Conservation (phyloP, 2,329 filamentous ascomycete genomes). For the Colletotrichum phormii region DNA sequence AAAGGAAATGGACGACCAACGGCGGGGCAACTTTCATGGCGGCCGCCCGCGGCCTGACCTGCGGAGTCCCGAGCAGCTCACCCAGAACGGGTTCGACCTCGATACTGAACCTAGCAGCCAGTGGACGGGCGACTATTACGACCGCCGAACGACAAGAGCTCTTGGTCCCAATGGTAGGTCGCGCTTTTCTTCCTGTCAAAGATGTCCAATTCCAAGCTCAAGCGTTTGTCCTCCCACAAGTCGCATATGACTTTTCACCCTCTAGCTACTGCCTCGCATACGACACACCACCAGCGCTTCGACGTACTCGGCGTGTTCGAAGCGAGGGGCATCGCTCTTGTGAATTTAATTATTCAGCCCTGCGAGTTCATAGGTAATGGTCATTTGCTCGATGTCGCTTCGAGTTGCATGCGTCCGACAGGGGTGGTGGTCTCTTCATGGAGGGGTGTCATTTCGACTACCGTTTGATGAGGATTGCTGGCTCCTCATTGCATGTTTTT, state of each 20-base stretch:
- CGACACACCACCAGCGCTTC: no score
- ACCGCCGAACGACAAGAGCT: constrained; percentile 27
- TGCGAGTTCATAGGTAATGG: not conserved
- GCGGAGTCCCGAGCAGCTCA: constrained; percentile 16
- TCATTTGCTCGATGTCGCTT: not conserved
- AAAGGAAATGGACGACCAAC: constrained; percentile 20
- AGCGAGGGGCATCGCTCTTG: no score
- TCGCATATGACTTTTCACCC: not conserved
- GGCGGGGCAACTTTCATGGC: constrained; percentile 7
- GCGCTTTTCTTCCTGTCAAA: not conserved
- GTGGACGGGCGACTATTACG: constrained; percentile 34
- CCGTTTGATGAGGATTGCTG: not conserved
- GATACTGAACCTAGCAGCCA: constrained; percentile 4
- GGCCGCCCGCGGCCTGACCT: constrained; percentile 13
- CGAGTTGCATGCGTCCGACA: not conserved
- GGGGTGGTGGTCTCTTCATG: not conserved
- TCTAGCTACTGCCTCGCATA: not conserved
- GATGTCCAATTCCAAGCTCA: not conserved
- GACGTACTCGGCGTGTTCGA: no score
- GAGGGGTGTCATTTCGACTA: not conserved
- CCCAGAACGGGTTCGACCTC: constrained; percentile 10
- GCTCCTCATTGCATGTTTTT: not conserved
- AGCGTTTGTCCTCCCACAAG: not conserved
- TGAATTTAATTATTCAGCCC: not conserved
- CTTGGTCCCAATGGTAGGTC: constrained; percentile 34